Base-by-base conservation (phyloP, 73 alveolate species). In the Paramecium sonneborni region DNA sequence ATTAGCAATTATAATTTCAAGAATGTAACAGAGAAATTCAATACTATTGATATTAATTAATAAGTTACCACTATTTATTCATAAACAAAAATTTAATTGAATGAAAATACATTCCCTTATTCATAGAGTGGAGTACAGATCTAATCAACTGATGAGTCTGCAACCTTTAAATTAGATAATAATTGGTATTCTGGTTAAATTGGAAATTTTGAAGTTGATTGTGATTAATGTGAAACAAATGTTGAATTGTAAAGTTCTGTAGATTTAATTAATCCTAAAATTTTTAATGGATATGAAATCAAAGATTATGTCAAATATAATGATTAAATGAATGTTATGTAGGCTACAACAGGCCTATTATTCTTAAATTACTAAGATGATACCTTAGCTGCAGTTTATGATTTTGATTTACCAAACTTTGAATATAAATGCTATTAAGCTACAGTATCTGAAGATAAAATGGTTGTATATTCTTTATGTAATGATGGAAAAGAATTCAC, bases 151-250 rank as follows among this genome's bases (percentile, higher is more conserved):
- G 55, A 24, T 14, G 43, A 39, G 0, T 20, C 21, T 6, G 20
- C 6, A 43, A 24, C 76, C 1, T 43, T 37, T 14, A 20, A 79
- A 23, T 79, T 79, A 12, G 90, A 76, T 23, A 18, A 32, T 4
- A 48, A 23, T 46, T 79, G 90, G 90, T 79, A 79, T 26, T 30
- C 76, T 24, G 90, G 90, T 9, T 79, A 79, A 79, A 24, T 79
- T 39, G 58, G 58, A 28, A 15, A 41, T 24, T 38, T 72, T 10
- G 57, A 23, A 32, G 18, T 72, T 15, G 86, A 72, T 72, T 72
- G 86, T 18, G 37, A 72, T 20, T 37, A 72, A 34, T 72, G 86
- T 10, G 57, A 72, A 32, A 38, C 55, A 1, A 72, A 72, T 35
- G 37, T 72, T 0, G 35, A 21, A 28, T 1, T 72, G 0, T 10